Base-by-base conservation (phyloP, 1,139 yeast species). In the Candida sanyaensis region DNA sequence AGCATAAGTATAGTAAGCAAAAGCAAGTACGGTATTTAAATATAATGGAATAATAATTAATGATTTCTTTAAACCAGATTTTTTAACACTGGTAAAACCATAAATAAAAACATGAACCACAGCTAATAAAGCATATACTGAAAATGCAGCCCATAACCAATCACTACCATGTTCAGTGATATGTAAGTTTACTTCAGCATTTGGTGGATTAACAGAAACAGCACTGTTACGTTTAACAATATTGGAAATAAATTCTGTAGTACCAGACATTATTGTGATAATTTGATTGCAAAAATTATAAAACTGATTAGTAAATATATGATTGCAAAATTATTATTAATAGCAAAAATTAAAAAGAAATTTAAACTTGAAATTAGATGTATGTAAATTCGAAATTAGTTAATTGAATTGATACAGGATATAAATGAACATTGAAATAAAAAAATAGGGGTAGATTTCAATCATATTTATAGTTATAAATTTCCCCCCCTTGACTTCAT, bases 61-160 rank as follows among this genome's bases (percentile, higher is more conserved):
- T 44, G 73, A 62, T 53, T 78, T 75, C 55, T 65, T 71, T 44
- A 71, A 52, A 1, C 66, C 62, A 38, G 60, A 56, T 46, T 64
- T 73, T 49, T 63, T 61, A 23, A 71, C 60, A 45, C 70, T 72
- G 42, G 77, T 69, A 41, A 68, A 64, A 44, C 70, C 68, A 51
- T 74, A 75, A 34, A 73, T 55, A 28, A 61, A 63, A 9, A 72
- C 71, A 58, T 79, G 77, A 39, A 63, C 58, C 24, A 83, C 46
- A 11, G 83, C 63, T 8, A 76, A 61, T 3, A 76, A 48, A 11
- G 75, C 73, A 59, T 83, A 80, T 9, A 72, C 52, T 2, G 81
- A 63, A 57, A 85, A 83, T 17, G 73, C 86, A 1, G 90, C 79
- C 89, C 89, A 84, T 54, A 81, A 72, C 88, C 88, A 84, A 61